phyloP scores from a whole-genome alignment of 768 basidiomycete species.

The Neoboletus magnificus region DNA sequence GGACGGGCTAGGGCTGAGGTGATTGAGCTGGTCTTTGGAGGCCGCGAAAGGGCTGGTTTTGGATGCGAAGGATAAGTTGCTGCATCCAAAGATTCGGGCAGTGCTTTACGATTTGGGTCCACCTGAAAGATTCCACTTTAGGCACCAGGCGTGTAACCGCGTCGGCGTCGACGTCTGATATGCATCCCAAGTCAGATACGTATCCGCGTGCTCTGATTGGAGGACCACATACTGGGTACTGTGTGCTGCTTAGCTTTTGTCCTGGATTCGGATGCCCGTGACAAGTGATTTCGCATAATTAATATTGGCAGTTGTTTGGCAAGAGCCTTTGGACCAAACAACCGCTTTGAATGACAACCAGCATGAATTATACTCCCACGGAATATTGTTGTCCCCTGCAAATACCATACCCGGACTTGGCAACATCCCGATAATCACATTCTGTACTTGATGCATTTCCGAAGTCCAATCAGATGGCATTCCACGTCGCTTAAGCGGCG shows the following conservation, averaged over 20 bases:
- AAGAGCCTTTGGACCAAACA: constrained; percentile 1
- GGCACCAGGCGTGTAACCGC: no score
- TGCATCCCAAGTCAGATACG: no score
- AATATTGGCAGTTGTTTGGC: constrained; percentile 1
- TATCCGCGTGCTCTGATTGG: no score
- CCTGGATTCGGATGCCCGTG: no score
- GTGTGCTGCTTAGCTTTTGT: no score
- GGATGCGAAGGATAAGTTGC: constrained; percentile 39
- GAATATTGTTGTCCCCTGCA: background rate
- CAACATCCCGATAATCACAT: background rate
- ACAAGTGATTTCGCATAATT: no score
- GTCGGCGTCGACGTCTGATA: no score
- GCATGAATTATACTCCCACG: background rate
- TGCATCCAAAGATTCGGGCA: constrained; percentile 80
- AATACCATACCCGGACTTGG: background rate
- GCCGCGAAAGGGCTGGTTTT: background rate
- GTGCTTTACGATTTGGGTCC: constrained; percentile 58
- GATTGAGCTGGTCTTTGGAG: background rate
- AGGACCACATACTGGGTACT: no score
- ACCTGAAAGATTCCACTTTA: constrained; percentile 45
- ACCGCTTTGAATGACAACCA: no score
- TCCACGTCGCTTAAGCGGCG: background rate
- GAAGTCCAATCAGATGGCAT: background rate
- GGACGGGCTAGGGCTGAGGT: constrained; percentile 32
- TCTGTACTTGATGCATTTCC: background rate